phyloP scores from a whole-genome alignment of 1,284 basidiomycete species.

The Apiotrichum mycotoxinovorans region DNA sequence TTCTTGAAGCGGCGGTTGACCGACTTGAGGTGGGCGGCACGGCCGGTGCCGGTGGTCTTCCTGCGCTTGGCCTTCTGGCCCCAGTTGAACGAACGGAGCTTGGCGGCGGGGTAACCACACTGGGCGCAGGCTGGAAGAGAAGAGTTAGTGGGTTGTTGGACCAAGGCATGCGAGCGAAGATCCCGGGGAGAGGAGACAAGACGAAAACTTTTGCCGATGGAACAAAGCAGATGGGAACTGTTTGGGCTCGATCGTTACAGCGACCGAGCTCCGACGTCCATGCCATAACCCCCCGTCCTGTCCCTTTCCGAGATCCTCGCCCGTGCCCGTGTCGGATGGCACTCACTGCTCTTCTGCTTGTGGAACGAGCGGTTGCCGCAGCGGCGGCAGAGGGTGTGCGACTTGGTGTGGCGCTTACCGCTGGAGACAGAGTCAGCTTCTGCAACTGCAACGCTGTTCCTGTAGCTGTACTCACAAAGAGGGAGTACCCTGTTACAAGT shows the following conservation, averaged over 20 bases:
- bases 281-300: too few species aligned
- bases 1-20: constrained; percentile 96
- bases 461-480: constrained; percentile 67
- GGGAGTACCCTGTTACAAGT: constrained; percentile 67
- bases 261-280: background rate
- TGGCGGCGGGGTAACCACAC: constrained; percentile 95
- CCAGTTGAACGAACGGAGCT: constrained; percentile 96
- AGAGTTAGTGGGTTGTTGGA: constrained; percentile 4
- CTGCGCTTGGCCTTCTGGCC: constrained; percentile 98
- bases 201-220: too few species aligned
- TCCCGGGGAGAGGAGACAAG: background rate
- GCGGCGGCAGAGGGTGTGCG: constrained; percentile 93
- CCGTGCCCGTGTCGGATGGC: background rate
- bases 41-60: constrained; percentile 94
- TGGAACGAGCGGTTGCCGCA: constrained; percentile 92
- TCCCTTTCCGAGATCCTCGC: too few species aligned
- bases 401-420: constrained; percentile 98
- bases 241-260: too few species aligned
- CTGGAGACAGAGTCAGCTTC: constrained; percentile 26
- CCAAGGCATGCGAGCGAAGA: background rate
- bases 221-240: too few species aligned
- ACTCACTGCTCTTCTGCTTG: constrained; percentile 92
- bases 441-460: background rate
- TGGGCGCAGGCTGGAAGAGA: constrained; percentile 87
- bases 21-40: constrained; percentile 90